Evolutionary conservation across 106 monocot genomes (phyloP).

Genomic region (Posidonia australis): DNA sequence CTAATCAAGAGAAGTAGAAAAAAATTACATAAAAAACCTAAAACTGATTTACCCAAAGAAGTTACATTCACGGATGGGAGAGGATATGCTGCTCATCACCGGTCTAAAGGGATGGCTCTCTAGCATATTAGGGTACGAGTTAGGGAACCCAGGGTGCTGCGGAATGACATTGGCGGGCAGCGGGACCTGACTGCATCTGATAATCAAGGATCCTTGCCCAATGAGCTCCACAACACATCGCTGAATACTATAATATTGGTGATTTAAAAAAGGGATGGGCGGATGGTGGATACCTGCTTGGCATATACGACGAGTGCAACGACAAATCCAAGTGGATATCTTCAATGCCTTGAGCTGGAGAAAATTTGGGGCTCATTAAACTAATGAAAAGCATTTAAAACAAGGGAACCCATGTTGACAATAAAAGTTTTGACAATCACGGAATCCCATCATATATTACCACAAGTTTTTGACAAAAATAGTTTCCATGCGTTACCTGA

Average conservation of each 20-base stretch:
- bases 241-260: background rate
- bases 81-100: background rate
- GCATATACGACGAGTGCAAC: background rate
- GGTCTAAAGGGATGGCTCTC: background rate
- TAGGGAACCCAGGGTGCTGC: background rate
- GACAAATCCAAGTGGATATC: background rate
- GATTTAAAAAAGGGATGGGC: background rate
- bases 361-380: background rate
- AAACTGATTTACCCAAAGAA: background rate
- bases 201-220: no score
- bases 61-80: background rate
- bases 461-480: no score
- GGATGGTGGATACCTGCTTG: slow-evolving; percentile 4
- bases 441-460: no score
- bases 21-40: background rate
- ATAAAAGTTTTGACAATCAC: no score
- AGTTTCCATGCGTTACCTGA: no score
- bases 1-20: background rate
- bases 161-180: background rate
- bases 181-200: background rate
- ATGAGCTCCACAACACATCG: no score
- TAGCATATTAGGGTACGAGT: background rate
- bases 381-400: no score
- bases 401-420: no score
- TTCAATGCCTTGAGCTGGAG: background rate